phyloP scores from a whole-genome alignment of 768 basidiomycete genomes.

The Dendrothele bispora region DNA sequence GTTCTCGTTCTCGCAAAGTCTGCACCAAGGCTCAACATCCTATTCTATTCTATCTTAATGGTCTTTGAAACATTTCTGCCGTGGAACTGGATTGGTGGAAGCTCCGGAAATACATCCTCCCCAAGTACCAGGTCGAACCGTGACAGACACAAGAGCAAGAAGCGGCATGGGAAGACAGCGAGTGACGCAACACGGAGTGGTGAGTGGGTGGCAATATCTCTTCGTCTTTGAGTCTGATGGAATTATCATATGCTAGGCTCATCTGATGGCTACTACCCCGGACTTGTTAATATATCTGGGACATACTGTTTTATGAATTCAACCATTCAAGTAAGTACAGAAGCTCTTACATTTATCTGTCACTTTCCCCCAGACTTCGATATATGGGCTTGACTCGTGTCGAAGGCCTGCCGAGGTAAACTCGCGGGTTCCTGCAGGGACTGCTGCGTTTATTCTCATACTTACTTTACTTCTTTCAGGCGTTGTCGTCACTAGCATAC shows the following conservation, averaged over 20 bases:
- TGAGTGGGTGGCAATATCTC: background rate
- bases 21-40: slow-evolving; percentile 26
- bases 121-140: slow-evolving; percentile 12
- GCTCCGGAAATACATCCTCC: slow-evolving; percentile 14
- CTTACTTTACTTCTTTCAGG: slow-evolving; percentile 46
- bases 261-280: slow-evolving; percentile 71
- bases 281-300: slow-evolving; percentile 93
- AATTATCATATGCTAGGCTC: slow-evolving; percentile 18
- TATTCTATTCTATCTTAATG: slow-evolving; percentile 39
- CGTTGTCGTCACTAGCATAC: slow-evolving; percentile 83
- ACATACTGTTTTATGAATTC: slow-evolving; percentile 99
- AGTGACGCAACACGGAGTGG: slow-evolving; percentile 5
- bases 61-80: slow-evolving; percentile 62
- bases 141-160: slow-evolving; percentile 10
- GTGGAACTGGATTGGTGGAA: slow-evolving; percentile 59
- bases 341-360: background rate
- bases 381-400: too few relatives aligned
- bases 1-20: slow-evolving; percentile 19
- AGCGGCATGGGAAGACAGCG: slow-evolving; percentile 1
- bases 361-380: too few relatives aligned
- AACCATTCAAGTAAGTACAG: slow-evolving; percentile 75
- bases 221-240: slow-evolving; percentile 7
- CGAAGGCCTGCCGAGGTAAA: too few relatives aligned
- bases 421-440: background rate
- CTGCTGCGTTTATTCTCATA: background rate